Conservation (phyloP, 129 eudicot genomes). For the Flaveria robusta region DNA sequence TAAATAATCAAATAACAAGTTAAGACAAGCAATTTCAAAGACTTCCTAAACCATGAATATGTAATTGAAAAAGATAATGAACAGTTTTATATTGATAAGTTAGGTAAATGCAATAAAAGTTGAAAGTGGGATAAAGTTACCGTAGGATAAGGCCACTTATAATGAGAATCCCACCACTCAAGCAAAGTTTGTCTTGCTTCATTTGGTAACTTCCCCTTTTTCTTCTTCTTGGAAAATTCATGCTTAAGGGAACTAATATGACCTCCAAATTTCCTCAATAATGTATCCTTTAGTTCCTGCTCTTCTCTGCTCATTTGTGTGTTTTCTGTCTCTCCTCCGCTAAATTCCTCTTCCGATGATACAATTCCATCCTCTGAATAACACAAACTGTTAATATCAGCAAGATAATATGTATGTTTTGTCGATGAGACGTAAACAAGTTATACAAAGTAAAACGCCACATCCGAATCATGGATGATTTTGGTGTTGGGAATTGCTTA, state of each 20-base stretch:
- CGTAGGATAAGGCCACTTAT: constrained; percentile 97
- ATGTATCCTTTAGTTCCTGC: constrained; percentile 66
- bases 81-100: too few species aligned
- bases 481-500: too few species aligned
- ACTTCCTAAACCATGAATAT: too few species aligned
- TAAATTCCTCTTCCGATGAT: constrained; percentile 72
- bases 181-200: constrained; percentile 78
- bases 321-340: constrained; percentile 67
- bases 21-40: too few species aligned
- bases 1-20: too few species aligned
- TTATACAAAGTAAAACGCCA: too few species aligned
- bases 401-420: too few species aligned
- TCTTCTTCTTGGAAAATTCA: constrained; percentile 80
- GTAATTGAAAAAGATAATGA: too few species aligned
- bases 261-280: constrained; percentile 67
- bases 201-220: constrained; percentile 88
- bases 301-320: constrained; percentile 59
- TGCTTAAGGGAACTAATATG: constrained; percentile 66
- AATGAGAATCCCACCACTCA: constrained; percentile 93
- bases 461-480: too few species aligned
- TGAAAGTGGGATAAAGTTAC: constrained; percentile 35
- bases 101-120: too few species aligned
- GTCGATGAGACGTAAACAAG: too few species aligned
- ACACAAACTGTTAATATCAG: too few species aligned
- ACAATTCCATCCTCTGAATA: constrained; percentile 42